A percentile compares a stretch with the other conserved stretches of the same genome.
Evolutionary conservation across 805 yeast genomes (phyloP).

Genomic region (Peterozyma xylosa): DNA sequence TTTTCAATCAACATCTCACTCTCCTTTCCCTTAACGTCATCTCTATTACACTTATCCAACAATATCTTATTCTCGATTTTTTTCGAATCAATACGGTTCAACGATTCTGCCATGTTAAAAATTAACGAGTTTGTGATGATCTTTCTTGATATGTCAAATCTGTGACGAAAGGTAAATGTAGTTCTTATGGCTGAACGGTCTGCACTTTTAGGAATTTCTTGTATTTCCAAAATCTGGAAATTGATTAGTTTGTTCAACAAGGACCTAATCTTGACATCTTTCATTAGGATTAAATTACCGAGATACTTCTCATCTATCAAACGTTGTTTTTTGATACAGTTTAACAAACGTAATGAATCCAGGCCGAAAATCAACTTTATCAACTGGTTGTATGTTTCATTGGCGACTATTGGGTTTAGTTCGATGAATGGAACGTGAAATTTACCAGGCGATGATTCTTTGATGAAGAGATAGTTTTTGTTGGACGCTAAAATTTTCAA

Average conservation of each 20-base stretch:
- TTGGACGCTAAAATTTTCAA: constrained; percentile 55
- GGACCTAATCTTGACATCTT: constrained; percentile 68
- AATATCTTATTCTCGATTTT: constrained; percentile 59
- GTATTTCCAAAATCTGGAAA: constrained; percentile 73
- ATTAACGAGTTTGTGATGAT: constrained; percentile 33
- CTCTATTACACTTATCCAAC: constrained; percentile 76
- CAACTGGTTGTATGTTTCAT: constrained; percentile 46
- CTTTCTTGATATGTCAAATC: constrained; percentile 26
- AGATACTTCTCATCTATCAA: constrained; percentile 82
- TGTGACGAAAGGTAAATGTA: constrained; percentile 72
- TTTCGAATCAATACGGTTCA: constrained; percentile 41
- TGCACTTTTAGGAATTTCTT: constrained; percentile 87
- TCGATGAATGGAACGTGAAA: constrained; percentile 59
- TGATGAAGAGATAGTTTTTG: constrained; percentile 48
- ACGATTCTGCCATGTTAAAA: constrained; percentile 44
- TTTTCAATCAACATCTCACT: constrained; percentile 63
- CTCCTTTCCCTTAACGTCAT: constrained; percentile 82
- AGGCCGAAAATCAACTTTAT: constrained; percentile 57
- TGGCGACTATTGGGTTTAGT: constrained; percentile 37
- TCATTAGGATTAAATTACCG: constrained; percentile 67
- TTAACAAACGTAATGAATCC: constrained; percentile 62
- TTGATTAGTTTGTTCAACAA: constrained; percentile 59
- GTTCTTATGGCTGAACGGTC: constrained; percentile 91
- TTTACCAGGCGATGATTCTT: constrained; percentile 45
- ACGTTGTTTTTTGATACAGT: constrained; percentile 64